Evolutionary conservation across 164 flowering plant genomes (phyloP).

Genomic region (Santalum album): DNA sequence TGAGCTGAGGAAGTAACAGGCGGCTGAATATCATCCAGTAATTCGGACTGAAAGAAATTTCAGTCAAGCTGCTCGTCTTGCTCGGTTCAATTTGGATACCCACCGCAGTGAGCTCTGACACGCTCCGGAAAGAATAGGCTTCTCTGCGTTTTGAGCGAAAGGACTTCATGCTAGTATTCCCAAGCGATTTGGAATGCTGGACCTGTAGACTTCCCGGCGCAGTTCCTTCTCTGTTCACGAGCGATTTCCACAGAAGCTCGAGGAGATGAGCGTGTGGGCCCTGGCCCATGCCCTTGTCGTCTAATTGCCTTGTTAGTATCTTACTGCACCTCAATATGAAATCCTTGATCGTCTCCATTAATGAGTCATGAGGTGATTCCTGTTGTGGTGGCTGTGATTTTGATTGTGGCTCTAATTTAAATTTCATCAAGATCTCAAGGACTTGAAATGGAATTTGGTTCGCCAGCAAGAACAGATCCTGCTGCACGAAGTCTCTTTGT

Average conservation of each 20-base stretch:
- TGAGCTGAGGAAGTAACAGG: not conserved
- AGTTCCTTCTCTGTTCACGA: not conserved
- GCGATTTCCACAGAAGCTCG: not conserved
- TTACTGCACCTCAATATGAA: no score
- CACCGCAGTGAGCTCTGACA: not conserved
- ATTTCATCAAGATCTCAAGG: not conserved
- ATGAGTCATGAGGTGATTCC: no score
- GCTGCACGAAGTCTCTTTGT: not conserved
- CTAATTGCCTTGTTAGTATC: no score
- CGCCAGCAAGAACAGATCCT: constrained; percentile 18
- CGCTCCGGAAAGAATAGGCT: not conserved
- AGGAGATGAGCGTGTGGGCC: not conserved
- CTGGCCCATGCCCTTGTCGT: no score
- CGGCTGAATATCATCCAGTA: not conserved
- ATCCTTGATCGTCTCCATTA: no score
- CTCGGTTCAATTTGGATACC: not conserved
- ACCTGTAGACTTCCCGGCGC: not conserved
- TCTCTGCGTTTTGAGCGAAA: not conserved
- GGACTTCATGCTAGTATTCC: not conserved
- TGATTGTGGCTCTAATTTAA: not conserved
- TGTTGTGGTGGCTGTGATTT: not conserved
- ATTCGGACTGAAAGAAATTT: not conserved
- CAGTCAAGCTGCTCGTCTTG: not conserved
- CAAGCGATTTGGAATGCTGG: no score
- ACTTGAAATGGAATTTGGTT: constrained; percentile 15